A percentile compares a stretch with the other conserved stretches of the same genome.
These are phyloP conservation scores for Halophytophthora batemanensis DNA, from an alignment of 352 stramenopile genomes.

Conservation along the genomic window DNA sequence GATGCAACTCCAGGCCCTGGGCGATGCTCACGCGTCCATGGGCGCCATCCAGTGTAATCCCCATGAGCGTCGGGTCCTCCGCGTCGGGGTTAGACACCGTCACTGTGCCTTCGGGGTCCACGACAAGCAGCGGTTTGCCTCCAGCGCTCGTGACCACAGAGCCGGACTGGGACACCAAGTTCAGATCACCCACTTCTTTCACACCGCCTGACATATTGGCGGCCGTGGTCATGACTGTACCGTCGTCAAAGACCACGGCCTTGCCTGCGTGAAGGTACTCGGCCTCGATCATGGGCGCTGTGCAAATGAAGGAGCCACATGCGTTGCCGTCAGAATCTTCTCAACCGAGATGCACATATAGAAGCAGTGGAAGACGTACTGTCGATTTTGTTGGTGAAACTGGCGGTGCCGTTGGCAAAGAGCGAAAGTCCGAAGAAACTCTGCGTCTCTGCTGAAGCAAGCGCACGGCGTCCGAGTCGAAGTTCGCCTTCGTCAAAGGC, in stretches of 20 bases:
- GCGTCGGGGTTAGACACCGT: conserved; percentile 41
- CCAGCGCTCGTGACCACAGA: conserved; percentile 60
- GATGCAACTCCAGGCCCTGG: conserved; percentile 32
- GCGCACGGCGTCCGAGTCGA: conserved; percentile 50
- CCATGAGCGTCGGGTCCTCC: conserved; percentile 38
- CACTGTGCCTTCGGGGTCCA: conserved; percentile 54
- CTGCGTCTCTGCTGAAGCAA: conserved; percentile 46
- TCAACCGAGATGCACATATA: background rate
- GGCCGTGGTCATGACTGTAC: conserved; percentile 76
- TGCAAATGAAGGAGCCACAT: conserved; percentile 2
- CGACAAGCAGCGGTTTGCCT: conserved; percentile 51
- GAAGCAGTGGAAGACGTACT: conserved; percentile 25
- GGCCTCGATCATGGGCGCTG: conserved; percentile 57
- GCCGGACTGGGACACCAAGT: conserved; percentile 68
- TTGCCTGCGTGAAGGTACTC: conserved; percentile 66
- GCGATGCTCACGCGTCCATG: conserved; percentile 39
- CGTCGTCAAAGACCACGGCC: conserved; percentile 69
- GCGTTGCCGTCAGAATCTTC: background rate
- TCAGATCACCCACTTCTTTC: conserved; percentile 72
- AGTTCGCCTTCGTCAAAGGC: conserved; percentile 62
- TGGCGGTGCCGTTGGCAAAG: conserved; percentile 59
- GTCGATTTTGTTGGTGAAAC: conserved; percentile 63
- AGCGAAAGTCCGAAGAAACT: conserved; percentile 71
- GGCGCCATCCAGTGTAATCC: conserved; percentile 49
- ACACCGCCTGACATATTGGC: conserved; percentile 73